Evolutionary conservation across 2,329 filamentous ascomycete genomes (phyloP).

Genomic region (Nannizziopsis barbatae): DNA sequence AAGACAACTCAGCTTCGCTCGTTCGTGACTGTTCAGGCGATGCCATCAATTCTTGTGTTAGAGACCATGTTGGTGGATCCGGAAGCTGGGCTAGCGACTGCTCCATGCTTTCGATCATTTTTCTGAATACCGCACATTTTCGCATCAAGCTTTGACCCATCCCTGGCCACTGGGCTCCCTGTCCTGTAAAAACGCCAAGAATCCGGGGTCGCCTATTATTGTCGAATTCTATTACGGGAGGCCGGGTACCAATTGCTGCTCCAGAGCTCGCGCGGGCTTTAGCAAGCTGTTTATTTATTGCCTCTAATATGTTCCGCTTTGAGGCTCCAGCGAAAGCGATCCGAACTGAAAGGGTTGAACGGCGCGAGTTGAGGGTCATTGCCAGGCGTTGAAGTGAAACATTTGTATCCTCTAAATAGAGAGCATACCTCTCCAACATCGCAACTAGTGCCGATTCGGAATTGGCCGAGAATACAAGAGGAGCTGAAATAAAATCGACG

Average conservation of each 20-base stretch:
- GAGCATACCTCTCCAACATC: neutral
- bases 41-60: neutral
- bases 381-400: neutral
- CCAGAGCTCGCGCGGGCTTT: no score
- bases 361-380: conserved; percentile 6
- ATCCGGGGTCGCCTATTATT: neutral
- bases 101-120: no score
- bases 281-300: no score
- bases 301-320: conserved; percentile 3
- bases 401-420: neutral
- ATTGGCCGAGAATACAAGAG: neutral
- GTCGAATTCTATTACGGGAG: no score
- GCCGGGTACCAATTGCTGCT: no score
- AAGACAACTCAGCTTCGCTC: conserved; percentile 2
- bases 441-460: neutral
- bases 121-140: neutral
- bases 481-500: neutral
- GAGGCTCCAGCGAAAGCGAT: neutral
- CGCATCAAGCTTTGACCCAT: conserved; percentile 5
- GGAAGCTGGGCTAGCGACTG: neutral
- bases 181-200: conserved; percentile 14
- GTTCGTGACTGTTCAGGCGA: neutral
- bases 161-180: conserved; percentile 13
- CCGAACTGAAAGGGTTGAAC: conserved; percentile 2
- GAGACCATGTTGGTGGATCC: neutral